A percentile compares a stretch with the other conserved stretches of the same genome.
Conservation (phyloP, 345 rosid genomes). For the Conringia planisiliqua region DNA sequence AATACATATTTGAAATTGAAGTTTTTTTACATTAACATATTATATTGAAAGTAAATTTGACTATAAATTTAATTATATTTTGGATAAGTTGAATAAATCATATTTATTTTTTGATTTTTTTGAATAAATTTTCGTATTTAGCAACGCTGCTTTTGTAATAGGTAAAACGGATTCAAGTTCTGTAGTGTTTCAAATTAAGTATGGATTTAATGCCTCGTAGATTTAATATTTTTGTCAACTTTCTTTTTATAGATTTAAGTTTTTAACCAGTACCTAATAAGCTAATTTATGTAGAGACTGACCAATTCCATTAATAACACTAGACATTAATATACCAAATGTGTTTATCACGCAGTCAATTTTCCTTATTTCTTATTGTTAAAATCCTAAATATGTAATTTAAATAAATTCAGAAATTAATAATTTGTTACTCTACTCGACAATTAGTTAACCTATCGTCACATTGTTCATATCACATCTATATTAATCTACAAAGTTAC, state of each 20-base stretch:
- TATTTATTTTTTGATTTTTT: neutral
- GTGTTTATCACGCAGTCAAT: neutral
- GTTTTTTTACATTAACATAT: neutral
- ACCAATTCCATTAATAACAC: neutral
- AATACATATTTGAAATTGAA: neutral
- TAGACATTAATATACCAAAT: neutral
- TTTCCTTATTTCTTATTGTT: neutral
- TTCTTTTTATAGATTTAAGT: neutral
- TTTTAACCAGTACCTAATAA: neutral
- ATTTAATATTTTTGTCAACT: neutral
- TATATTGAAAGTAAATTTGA: neutral
- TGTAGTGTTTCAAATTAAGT: neutral
- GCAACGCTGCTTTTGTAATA: neutral
- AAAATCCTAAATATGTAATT: neutral
- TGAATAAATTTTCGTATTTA: neutral
- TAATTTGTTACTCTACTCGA: neutral
- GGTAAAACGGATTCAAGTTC: neutral
- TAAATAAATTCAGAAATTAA: neutral
- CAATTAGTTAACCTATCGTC: conserved; percentile 8
- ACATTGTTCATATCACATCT: conserved; percentile 11
- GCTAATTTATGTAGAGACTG: neutral
- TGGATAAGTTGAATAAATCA: neutral
- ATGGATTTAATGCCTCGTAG: neutral
- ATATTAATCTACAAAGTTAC: neutral
- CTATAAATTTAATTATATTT: neutral